phyloP scores from a whole-genome alignment of 2,329 filamentous ascomycete species.

The Xylariales sp. region DNA sequence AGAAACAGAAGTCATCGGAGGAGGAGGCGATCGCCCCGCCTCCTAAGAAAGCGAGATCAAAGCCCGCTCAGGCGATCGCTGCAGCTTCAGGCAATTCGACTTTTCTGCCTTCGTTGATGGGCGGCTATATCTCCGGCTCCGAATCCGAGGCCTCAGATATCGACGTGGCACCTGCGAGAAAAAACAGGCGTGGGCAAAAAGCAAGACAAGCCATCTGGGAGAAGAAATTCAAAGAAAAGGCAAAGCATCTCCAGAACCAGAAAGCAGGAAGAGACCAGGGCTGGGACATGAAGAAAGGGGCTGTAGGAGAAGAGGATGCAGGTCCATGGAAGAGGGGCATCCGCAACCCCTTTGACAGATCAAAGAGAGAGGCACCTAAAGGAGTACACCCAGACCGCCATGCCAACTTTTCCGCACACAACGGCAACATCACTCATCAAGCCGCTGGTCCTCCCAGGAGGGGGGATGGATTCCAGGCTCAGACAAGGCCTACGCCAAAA shows the following conservation, averaged over 20 bases:
- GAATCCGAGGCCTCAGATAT: conserved; percentile 62
- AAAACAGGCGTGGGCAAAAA: conserved; percentile 72
- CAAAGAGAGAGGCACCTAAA: conserved; percentile 11
- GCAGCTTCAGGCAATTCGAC: conserved; percentile 40
- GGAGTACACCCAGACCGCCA: conserved; percentile 26
- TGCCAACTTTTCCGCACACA: conserved; percentile 25
- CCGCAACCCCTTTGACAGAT: conserved; percentile 19
- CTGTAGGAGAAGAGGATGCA: conserved; percentile 39
- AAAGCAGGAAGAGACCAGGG: conserved; percentile 41
- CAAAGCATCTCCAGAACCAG: conserved; percentile 56
- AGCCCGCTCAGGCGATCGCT: conserved; percentile 14
- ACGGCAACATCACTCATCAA: not conserved
- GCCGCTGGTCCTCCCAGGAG: not conserved
- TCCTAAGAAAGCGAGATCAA: conserved; percentile 27
- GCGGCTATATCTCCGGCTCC: conserved; percentile 73
- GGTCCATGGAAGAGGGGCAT: conserved; percentile 51
- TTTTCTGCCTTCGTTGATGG: conserved; percentile 73
- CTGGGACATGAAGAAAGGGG: conserved; percentile 55
- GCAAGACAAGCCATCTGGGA: conserved; percentile 77
- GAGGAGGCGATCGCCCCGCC: conserved; percentile 23
- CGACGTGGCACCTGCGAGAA: conserved; percentile 56
- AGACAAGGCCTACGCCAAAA: conserved; percentile 22
- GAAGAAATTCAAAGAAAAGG: conserved; percentile 69
- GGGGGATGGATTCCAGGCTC: not conserved
- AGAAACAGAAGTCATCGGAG: conserved; percentile 23